Conservation (phyloP, 306 rosid genomes). For the Dryas alaskensis region DNA sequence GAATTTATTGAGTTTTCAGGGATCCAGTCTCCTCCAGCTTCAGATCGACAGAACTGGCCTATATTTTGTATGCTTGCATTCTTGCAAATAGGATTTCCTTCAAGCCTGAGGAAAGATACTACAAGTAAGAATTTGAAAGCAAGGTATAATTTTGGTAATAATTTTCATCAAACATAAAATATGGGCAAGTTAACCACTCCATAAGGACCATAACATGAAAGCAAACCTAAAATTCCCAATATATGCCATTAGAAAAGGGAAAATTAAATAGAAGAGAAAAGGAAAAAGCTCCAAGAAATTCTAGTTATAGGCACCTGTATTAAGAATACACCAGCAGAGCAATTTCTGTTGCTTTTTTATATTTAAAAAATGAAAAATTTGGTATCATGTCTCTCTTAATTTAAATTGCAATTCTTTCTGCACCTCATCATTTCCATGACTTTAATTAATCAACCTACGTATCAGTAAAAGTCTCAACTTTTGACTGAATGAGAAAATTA, state of each 20-base stretch:
- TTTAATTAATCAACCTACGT: no score
- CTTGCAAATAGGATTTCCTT: conserved; percentile 77
- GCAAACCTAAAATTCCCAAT: not conserved
- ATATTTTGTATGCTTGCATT: conserved; percentile 36
- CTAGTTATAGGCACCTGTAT: not conserved
- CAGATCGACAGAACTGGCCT: conserved; percentile 49
- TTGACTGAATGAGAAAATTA: no score
- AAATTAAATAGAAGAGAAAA: not conserved
- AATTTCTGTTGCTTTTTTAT: no score
- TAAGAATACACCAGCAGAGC: not conserved
- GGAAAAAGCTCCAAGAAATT: not conserved
- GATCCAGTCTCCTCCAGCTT: conserved; percentile 22
- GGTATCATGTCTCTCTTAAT: no score
- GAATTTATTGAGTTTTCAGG: conserved; percentile 27
- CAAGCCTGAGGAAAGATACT: conserved; percentile 52
- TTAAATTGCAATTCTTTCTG: no score
- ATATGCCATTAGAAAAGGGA: not conserved
- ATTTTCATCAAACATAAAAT: not conserved
- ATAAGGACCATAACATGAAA: not conserved
- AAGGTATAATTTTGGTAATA: conserved; percentile 11
- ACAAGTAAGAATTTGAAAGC: conserved; percentile 17
- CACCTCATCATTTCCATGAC: no score
- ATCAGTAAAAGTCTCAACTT: no score
- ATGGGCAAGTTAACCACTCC: not conserved
- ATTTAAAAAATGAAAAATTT: no score